A percentile compares a stretch with the other conserved stretches of the same genome.
Conservation (phyloP, 2,329 filamentous ascomycete species). For the Polychaeton citri region DNA sequence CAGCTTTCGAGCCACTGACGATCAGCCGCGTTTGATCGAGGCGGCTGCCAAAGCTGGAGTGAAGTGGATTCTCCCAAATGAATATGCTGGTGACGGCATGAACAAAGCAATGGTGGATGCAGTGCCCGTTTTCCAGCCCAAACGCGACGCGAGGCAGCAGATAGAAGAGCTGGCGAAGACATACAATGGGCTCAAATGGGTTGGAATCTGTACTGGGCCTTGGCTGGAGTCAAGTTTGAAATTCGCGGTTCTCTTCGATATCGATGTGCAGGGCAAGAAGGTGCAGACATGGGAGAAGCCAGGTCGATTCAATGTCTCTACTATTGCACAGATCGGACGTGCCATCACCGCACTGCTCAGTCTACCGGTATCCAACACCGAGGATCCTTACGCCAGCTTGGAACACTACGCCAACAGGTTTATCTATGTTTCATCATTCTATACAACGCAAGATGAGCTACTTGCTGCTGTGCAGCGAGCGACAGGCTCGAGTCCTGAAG, state of each 20-base stretch:
- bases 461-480: constrained; percentile 21
- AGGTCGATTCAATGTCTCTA: constrained; percentile 22
- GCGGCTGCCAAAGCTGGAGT: no score
- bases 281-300: constrained; percentile 20
- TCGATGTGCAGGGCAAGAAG: constrained; percentile 11
- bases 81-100: no score
- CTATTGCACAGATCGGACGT: constrained; percentile 19
- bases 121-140: no score
- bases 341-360: constrained; percentile 21
- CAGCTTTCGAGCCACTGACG: no score
- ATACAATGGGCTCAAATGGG: no score
- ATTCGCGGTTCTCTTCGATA: constrained; percentile 24
- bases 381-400: constrained; percentile 23
- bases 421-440: constrained; percentile 24
- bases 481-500: constrained; percentile 19
- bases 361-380: constrained; percentile 12
- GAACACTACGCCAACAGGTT: constrained; percentile 20
- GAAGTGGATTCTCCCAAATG: no score
- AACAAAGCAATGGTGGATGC: no score
- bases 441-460: constrained; percentile 24
- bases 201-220: constrained; percentile 17
- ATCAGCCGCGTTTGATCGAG: no score
- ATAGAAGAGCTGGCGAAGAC: constrained; percentile 13
- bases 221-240: constrained; percentile 13
- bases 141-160: no score